These are phyloP conservation scores for Flueggea neowawraea DNA, from an alignment of 441 rosid genomes.

Conservation along the genomic window DNA sequence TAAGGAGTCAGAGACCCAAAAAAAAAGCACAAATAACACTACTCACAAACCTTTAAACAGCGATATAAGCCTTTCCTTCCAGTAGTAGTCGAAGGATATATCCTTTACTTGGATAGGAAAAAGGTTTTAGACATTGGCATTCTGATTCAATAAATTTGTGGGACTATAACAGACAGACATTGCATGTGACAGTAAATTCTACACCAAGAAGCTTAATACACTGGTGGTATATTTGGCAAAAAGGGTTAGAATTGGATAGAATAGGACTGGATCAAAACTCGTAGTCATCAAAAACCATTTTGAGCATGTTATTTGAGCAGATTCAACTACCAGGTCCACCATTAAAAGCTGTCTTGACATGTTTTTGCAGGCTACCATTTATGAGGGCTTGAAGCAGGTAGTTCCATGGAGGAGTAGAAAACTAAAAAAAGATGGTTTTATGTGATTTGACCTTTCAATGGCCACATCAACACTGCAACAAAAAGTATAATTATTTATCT, in stretches of 20 bases:
- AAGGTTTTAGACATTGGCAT: not conserved
- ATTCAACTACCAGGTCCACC: not conserved
- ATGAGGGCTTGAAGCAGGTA: constrained; percentile 63
- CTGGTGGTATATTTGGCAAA: not conserved
- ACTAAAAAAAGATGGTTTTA: constrained; percentile 35
- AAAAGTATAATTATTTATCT: too few species aligned
- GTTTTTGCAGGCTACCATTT: constrained; percentile 48
- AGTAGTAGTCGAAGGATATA: not conserved
- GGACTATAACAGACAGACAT: not conserved
- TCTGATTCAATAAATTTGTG: not conserved
- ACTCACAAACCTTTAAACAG: too few species aligned
- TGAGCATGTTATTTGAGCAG: not conserved
- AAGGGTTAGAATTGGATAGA: not conserved
- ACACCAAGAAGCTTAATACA: not conserved
- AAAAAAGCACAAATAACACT: too few species aligned
- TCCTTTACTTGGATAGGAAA: not conserved
- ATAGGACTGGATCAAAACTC: too few species aligned
- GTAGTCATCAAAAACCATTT: too few species aligned
- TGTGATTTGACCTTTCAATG: constrained; percentile 19
- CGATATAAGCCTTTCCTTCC: not conserved
- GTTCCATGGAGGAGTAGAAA: constrained; percentile 65
- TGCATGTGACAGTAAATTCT: not conserved
- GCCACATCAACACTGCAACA: too few species aligned
- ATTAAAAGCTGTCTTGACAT: constrained; percentile 7
- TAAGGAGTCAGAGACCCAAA: too few species aligned